Conservation (phyloP, 768 basidiomycete species). For the Cubamyces sp. region DNA sequence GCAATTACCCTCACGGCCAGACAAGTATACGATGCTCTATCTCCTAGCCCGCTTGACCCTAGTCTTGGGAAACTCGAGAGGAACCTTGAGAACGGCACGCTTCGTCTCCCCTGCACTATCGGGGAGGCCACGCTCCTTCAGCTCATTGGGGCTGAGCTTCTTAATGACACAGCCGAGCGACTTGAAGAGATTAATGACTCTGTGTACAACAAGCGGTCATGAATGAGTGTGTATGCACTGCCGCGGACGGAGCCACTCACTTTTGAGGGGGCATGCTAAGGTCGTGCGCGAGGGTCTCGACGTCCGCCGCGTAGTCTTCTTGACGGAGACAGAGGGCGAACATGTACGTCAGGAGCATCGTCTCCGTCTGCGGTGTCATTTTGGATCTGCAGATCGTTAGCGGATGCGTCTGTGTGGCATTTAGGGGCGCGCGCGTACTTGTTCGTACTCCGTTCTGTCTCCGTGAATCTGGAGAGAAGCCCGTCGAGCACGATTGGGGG, state of each 20-base stretch:
- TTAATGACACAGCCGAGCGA: conserved; percentile 79
- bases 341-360: conserved; percentile 74
- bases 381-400: conserved; percentile 33
- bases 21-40: conserved; percentile 1
- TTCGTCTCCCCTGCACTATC: conserved; percentile 64
- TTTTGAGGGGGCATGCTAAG: conserved; percentile 63
- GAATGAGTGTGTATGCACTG: neutral
- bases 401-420: neutral
- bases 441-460: conserved; percentile 67
- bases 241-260: conserved; percentile 48
- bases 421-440: conserved; percentile 48
- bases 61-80: conserved; percentile 82
- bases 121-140: conserved; percentile 70
- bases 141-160: conserved; percentile 59
- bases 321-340: conserved; percentile 80
- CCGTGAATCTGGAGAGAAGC: conserved; percentile 79
- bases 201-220: conserved; percentile 32
- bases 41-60: conserved; percentile 39
- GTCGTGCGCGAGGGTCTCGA: conserved; percentile 70
- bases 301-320: conserved; percentile 78
- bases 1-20: too few relatives aligned
- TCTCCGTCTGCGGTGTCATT: conserved; percentile 69
- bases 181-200: conserved; percentile 73
- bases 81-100: conserved; percentile 73
- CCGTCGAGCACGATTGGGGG: conserved; percentile 73